A percentile compares a stretch with the other conserved stretches of the same genome.
Evolutionary conservation across 768 basidiomycete genomes (phyloP).

Genomic region (Suillus plorans): DNA sequence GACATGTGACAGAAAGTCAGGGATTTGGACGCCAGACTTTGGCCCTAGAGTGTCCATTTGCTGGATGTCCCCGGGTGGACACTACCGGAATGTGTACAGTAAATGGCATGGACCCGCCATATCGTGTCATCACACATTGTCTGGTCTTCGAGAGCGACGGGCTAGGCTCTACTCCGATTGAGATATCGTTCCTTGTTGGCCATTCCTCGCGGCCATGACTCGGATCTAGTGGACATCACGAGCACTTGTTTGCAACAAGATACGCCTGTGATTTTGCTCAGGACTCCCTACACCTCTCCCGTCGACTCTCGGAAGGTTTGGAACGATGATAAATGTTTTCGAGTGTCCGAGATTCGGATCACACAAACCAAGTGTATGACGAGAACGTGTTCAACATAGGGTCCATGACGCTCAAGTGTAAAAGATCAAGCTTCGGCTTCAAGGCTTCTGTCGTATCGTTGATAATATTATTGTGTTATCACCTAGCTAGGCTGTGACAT

Average conservation of each 20-base stretch:
- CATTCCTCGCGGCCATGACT: constrained; percentile 78
- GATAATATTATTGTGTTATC: no score
- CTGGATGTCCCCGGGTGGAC: background rate
- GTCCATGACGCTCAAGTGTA: background rate
- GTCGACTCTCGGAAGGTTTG: constrained; percentile 80
- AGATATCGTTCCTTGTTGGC: constrained; percentile 69
- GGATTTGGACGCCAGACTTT: no score
- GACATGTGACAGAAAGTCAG: background rate
- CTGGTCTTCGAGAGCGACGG: background rate
- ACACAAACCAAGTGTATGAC: no score
- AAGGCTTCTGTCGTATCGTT: background rate
- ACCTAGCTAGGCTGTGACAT: constrained; percentile 15
- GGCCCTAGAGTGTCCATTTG: no score
- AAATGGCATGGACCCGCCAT: background rate
- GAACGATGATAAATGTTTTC: constrained; percentile 22
- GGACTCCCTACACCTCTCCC: constrained; percentile 35
- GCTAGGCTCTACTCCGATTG: constrained; percentile 66
- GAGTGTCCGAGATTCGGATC: no score
- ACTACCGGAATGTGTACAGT: background rate
- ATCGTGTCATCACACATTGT: no score
- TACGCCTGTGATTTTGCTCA: constrained; percentile 9
- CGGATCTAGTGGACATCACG: constrained; percentile 26
- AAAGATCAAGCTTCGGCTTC: background rate
- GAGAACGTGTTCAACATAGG: no score
- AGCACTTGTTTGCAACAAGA: background rate